Conservation (phyloP, 23 red algal species). For the Cyanidiococcus yangmingshanensis region DNA sequence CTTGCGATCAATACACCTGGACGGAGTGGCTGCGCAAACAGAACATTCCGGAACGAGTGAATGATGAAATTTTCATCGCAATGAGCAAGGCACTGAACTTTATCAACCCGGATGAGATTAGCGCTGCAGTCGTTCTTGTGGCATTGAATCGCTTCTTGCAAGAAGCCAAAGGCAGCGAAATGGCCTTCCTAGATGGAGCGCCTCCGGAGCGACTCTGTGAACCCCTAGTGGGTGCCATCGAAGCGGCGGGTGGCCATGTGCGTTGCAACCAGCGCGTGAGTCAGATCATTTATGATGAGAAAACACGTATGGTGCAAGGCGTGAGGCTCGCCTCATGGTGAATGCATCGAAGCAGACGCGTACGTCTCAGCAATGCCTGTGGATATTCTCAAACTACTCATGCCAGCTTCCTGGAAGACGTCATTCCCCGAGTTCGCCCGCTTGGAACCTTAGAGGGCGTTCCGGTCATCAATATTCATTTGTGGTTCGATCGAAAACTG, state of each 20-base stretch:
- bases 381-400: conserved; percentile 79
- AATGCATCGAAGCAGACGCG: conserved; percentile 55
- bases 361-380: conserved; percentile 92
- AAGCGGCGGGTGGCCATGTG: conserved; percentile 49
- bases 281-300: conserved; percentile 41
- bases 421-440: conserved; percentile 30
- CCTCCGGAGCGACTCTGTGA: conserved; percentile 86
- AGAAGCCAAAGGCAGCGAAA: conserved; percentile 82
- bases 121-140: conserved; percentile 77
- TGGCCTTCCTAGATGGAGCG: conserved; percentile 93
- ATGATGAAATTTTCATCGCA: conserved; percentile 91
- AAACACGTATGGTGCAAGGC: conserved; percentile 37
- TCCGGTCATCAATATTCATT: conserved; percentile 92
- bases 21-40: conserved; percentile 84
- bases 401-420: conserved; percentile 44
- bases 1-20: conserved; percentile 71
- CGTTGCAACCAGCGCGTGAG: conserved; percentile 29
- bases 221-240: conserved; percentile 59
- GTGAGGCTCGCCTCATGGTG: not conserved
- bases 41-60: conserved; percentile 76
- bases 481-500: conserved; percentile 95
- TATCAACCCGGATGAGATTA: conserved; percentile 96
- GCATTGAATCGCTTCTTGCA: conserved; percentile 95
- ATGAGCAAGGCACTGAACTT: conserved; percentile 98
- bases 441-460: conserved; percentile 62